These are phyloP conservation scores for Aspergillus pseudoviridinutans DNA, from an alignment of 2,329 filamentous ascomycete genomes.

Conservation along the genomic window DNA sequence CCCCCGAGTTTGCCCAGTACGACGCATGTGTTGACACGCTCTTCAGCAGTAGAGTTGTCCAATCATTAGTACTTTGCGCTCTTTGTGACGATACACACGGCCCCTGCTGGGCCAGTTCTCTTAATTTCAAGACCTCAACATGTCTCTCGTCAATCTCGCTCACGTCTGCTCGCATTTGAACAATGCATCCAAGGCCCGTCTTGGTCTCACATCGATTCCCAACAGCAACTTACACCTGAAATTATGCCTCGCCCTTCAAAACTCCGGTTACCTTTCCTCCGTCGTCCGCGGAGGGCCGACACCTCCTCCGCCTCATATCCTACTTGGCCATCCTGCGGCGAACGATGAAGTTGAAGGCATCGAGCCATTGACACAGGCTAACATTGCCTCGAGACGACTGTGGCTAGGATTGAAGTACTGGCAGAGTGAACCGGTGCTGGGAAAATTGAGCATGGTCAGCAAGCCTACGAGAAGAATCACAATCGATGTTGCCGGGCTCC, in stretches of 20 bases:
- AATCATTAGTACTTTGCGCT: not conserved
- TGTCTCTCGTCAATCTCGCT: conserved; percentile 71
- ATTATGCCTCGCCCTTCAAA: conserved; percentile 72
- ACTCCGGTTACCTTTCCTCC: conserved; percentile 74
- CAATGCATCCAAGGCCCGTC: conserved; percentile 78
- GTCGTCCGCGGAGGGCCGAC: conserved; percentile 68
- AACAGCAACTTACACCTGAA: conserved; percentile 76
- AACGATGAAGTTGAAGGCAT: conserved; percentile 33
- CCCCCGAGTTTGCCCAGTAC: not conserved
- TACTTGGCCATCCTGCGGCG: conserved; percentile 49
- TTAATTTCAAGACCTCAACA: conserved; percentile 32
- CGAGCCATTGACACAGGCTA: conserved; percentile 61
- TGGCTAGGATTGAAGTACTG: conserved; percentile 92
- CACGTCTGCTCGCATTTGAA: conserved; percentile 87
- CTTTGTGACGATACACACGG: conserved; percentile 4
- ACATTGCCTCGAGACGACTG: conserved; percentile 69
- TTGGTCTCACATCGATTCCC: conserved; percentile 78
- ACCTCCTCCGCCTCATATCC: conserved; percentile 51
- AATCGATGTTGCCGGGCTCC: conserved; percentile 59
- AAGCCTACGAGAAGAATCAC: conserved; percentile 72
- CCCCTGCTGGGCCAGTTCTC: conserved; percentile 19
- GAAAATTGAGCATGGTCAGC: conserved; percentile 61
- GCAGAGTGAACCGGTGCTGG: conserved; percentile 74
- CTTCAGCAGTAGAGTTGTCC: not conserved
- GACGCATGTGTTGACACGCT: not conserved